Conservation (phyloP, 2,329 filamentous ascomycete species). For the Colletotrichum nymphaeae region DNA sequence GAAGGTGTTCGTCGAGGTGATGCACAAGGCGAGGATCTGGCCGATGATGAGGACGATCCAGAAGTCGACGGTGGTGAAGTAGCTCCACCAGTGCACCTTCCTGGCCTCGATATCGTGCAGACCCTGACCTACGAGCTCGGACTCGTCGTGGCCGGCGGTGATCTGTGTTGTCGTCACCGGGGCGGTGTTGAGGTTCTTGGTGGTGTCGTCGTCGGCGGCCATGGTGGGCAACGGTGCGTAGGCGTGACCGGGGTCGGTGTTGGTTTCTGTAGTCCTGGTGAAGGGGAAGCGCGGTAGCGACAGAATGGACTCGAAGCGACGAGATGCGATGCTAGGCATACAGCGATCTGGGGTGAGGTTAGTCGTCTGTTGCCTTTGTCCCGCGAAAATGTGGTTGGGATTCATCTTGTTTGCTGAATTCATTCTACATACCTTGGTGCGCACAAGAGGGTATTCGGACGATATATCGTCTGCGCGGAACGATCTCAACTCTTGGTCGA, state of each 20-base stretch:
- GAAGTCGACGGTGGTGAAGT: conserved; percentile 87
- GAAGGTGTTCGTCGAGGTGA: conserved; percentile 93
- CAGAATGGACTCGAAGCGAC: conserved; percentile 19
- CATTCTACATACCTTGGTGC: conserved; percentile 8
- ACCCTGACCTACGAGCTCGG: conserved; percentile 59
- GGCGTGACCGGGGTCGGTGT: conserved; percentile 27
- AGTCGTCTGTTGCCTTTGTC: not conserved
- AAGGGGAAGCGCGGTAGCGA: conserved; percentile 38
- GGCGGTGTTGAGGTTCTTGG: conserved; percentile 13
- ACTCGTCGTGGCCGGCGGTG: conserved; percentile 38
- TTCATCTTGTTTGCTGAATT: not conserved
- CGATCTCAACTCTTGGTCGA: not conserved
- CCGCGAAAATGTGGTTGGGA: not conserved
- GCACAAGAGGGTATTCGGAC: not conserved
- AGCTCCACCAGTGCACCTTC: conserved; percentile 73
- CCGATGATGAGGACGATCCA: conserved; percentile 85
- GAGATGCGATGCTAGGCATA: conserved; percentile 18
- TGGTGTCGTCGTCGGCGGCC: conserved; percentile 19
- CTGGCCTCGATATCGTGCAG: conserved; percentile 66
- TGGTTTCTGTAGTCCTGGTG: conserved; percentile 36
- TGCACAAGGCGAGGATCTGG: conserved; percentile 88
- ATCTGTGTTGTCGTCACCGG: conserved; percentile 37
- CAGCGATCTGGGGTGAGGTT: conserved; percentile 28
- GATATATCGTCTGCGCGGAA: not conserved
- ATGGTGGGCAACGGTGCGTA: conserved; percentile 24